Percentiles rank a stretch among this genome's conserved stretches.
Conservation (phyloP, 2,329 filamentous ascomycete genomes). For the Penicillium sp. region DNA sequence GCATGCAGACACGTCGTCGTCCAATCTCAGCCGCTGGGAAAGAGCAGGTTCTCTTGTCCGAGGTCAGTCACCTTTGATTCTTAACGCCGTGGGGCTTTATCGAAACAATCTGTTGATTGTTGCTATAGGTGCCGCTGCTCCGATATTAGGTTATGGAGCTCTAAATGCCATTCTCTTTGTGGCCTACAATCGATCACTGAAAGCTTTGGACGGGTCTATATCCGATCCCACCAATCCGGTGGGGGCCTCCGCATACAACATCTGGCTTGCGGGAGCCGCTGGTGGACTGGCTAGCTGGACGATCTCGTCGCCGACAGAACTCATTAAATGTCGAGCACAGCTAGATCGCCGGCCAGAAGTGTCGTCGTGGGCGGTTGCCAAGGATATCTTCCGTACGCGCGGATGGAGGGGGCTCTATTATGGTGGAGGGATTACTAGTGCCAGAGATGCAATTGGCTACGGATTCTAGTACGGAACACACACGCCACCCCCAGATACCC, state of each 20-base stretch:
- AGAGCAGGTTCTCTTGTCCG: constrained; percentile 38
- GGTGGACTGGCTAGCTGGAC: constrained; percentile 84
- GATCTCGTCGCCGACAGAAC: constrained; percentile 83
- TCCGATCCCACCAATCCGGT: constrained; percentile 46
- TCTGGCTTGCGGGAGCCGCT: constrained; percentile 76
- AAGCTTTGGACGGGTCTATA: constrained; percentile 53
- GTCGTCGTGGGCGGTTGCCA: constrained; percentile 66
- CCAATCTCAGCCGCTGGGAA: constrained; percentile 35
- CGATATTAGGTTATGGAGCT: constrained; percentile 84
- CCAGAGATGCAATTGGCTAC: constrained; percentile 88
- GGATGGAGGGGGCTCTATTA: constrained; percentile 73
- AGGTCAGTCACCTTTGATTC: constrained; percentile 28
- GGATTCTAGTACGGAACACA: constrained; percentile 72
- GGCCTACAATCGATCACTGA: constrained; percentile 82
- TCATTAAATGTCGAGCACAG: constrained; percentile 87
- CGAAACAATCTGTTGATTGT: constrained; percentile 5
- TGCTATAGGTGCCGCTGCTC: constrained; percentile 72
- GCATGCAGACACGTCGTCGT: constrained; percentile 24
- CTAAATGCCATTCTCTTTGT: constrained; percentile 89
- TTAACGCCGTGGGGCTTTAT: not conserved
- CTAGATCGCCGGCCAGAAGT: constrained; percentile 50
- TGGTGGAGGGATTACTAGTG: constrained; percentile 76
- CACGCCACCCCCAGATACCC: constrained; percentile 11
- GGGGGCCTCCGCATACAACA: constrained; percentile 60
- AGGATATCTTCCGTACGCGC: constrained; percentile 60